Evolutionary conservation across 2,329 filamentous ascomycete genomes (phyloP).

Genomic region (Rhinocladiella mackenziei): DNA sequence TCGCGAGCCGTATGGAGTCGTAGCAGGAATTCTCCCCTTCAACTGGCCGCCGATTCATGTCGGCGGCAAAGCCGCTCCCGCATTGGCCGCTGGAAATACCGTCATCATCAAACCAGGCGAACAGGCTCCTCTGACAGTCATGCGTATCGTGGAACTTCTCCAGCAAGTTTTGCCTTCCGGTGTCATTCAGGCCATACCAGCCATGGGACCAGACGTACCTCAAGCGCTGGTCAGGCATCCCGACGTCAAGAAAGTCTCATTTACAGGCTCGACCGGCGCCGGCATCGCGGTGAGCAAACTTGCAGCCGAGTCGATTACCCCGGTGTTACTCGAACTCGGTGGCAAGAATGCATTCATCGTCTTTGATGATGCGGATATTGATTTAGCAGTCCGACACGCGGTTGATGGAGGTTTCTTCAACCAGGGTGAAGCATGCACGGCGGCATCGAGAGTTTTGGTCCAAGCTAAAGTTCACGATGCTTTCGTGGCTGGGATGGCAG

Average conservation of each 20-base stretch:
- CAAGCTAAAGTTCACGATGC: constrained; percentile 17
- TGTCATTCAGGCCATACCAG: constrained; percentile 34
- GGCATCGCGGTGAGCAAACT: constrained; percentile 67
- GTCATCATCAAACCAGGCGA: constrained; percentile 36
- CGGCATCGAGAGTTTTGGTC: constrained; percentile 16
- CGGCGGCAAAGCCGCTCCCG: constrained; percentile 34
- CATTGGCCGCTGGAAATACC: constrained; percentile 37
- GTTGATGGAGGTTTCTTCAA: constrained; percentile 22
- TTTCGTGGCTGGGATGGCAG: constrained; percentile 13
- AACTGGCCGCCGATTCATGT: constrained; percentile 50
- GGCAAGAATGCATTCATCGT: constrained; percentile 77
- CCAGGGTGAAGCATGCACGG: constrained; percentile 23
- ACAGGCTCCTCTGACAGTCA: constrained; percentile 35
- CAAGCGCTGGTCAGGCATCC: constrained; percentile 47
- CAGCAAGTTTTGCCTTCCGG: constrained; percentile 34
- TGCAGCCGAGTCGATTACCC: constrained; percentile 71
- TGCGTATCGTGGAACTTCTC: constrained; percentile 32
- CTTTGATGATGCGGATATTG: constrained; percentile 72
- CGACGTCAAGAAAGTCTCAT: constrained; percentile 68
- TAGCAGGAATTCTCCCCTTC: constrained; percentile 55
- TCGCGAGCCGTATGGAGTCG: constrained; percentile 15
- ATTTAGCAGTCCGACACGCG: constrained; percentile 55
- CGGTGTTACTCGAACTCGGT: constrained; percentile 73
- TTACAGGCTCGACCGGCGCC: constrained; percentile 68
- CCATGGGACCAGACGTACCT: constrained; percentile 63